Evolutionary conservation across 495 filamentous ascomycete genomes (phyloP).

Genomic region (Xylaria cubensis): DNA sequence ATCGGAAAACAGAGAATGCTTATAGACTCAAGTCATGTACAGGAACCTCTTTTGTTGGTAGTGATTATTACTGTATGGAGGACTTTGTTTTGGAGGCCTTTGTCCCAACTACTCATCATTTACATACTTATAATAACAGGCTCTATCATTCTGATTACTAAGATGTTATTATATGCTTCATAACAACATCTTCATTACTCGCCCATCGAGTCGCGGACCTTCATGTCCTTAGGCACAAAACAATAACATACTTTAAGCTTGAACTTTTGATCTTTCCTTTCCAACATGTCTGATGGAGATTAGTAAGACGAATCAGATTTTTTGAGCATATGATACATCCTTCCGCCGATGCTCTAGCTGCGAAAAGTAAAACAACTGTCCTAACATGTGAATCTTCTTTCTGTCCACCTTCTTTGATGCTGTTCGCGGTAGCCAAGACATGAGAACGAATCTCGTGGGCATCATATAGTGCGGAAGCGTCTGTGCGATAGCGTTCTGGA

Average conservation of each 20-base stretch:
- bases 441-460: slow-evolving; percentile 19
- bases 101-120: neutral
- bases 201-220: neutral
- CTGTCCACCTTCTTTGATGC: slow-evolving; percentile 19
- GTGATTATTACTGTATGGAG: neutral
- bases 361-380: slow-evolving; percentile 21
- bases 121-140: neutral
- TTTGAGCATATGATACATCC: slow-evolving; percentile 21
- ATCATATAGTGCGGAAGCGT: slow-evolving; percentile 22
- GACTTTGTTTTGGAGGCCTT: neutral
- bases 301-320: neutral
- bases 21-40: too few species aligned
- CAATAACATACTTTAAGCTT: neutral
- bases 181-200: neutral
- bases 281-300: too few species aligned
- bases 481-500: slow-evolving; percentile 12
- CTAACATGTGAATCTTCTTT: slow-evolving; percentile 22
- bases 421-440: slow-evolving; percentile 15
- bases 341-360: slow-evolving; percentile 18
- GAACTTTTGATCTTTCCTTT: neutral
- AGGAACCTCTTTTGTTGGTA: too few species aligned
- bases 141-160: neutral
- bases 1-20: too few species aligned
- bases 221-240: neutral
- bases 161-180: neutral